These are phyloP conservation scores for Phytophthora sp. DNA, from an alignment of 352 stramenopile species.

Conservation along the genomic window DNA sequence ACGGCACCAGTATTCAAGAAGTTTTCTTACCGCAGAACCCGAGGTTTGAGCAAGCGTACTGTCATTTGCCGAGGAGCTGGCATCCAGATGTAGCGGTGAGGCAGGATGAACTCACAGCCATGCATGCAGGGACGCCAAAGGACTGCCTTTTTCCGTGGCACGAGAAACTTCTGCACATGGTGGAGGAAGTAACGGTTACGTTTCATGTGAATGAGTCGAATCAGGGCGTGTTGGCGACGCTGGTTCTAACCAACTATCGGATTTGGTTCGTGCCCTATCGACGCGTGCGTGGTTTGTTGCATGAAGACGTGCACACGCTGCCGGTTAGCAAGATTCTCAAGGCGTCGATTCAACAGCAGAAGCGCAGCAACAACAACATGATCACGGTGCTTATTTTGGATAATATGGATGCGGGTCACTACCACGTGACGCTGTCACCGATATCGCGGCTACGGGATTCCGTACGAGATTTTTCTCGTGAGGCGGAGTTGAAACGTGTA, in stretches of 20 bases:
- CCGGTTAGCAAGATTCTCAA: conserved; percentile 81
- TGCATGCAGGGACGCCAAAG: conserved; percentile 70
- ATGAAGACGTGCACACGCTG: conserved; percentile 88
- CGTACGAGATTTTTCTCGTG: conserved; percentile 67
- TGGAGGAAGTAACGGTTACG: conserved; percentile 88
- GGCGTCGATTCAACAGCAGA: conserved; percentile 78
- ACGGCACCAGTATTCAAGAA: conserved; percentile 77
- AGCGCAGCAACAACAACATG: conserved; percentile 81
- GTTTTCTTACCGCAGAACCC: conserved; percentile 85
- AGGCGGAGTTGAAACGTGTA: conserved; percentile 81
- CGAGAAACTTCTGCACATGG: conserved; percentile 85
- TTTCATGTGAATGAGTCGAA: conserved; percentile 90
- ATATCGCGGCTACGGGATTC: conserved; percentile 76
- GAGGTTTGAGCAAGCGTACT: conserved; percentile 78
- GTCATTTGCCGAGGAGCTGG: conserved; percentile 81
- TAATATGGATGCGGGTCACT: conserved; percentile 88
- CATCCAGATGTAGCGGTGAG: conserved; percentile 72
- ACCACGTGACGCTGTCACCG: conserved; percentile 84
- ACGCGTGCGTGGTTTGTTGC: conserved; percentile 69
- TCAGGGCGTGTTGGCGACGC: conserved; percentile 78
- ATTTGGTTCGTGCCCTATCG: conserved; percentile 88
- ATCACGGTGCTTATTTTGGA: conserved; percentile 80
- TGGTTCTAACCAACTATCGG: conserved; percentile 85
- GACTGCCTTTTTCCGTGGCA: conserved; percentile 85
- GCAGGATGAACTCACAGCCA: conserved; percentile 68